These are phyloP conservation scores for Lasiodiplodia gonubiensis DNA, from an alignment of 2,329 filamentous ascomycete species.

Conservation along the genomic window DNA sequence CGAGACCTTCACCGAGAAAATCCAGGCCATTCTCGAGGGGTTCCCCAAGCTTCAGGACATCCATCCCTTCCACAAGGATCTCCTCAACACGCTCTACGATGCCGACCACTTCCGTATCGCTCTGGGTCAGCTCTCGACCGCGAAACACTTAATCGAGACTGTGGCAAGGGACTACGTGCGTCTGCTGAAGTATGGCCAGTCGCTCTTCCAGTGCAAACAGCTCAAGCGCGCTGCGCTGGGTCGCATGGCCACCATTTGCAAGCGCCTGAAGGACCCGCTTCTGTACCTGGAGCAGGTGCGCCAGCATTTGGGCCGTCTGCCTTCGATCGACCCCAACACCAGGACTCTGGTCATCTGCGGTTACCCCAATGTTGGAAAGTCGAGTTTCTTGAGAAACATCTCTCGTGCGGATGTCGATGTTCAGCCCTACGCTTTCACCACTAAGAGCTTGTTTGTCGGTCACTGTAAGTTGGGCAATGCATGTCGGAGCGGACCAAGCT, in stretches of 20 bases:
- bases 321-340: slow-evolving; percentile 97
- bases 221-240: slow-evolving; percentile 94
- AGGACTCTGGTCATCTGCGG: slow-evolving; percentile 95
- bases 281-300: slow-evolving; percentile 95
- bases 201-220: slow-evolving; percentile 98
- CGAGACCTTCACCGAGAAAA: slow-evolving; percentile 95
- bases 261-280: slow-evolving; percentile 90
- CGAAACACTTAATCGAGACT: slow-evolving; percentile 95
- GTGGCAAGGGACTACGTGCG: slow-evolving; percentile 96
- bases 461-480: slow-evolving; percentile 60
- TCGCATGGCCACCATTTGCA: slow-evolving; percentile 97
- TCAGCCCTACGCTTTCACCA: slow-evolving; percentile 98
- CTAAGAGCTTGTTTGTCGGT: slow-evolving; percentile 94
- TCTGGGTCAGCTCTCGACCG: slow-evolving; percentile 92
- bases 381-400: slow-evolving; percentile 89
- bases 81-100: slow-evolving; percentile 98
- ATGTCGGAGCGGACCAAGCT: slow-evolving; percentile 55
- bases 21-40: slow-evolving; percentile 85
- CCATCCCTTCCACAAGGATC: slow-evolving; percentile 89
- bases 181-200: slow-evolving; percentile 94
- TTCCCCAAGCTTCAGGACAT: slow-evolving; percentile 94
- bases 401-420: slow-evolving; percentile 95
- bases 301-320: slow-evolving; percentile 95
- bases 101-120: slow-evolving; percentile 92
- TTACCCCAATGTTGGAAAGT: slow-evolving; percentile 98